A percentile compares a stretch with the other conserved stretches of the same genome.
Evolutionary conservation across 2,329 filamentous ascomycete genomes (phyloP).

Genomic region (Fusarium irregulare): DNA sequence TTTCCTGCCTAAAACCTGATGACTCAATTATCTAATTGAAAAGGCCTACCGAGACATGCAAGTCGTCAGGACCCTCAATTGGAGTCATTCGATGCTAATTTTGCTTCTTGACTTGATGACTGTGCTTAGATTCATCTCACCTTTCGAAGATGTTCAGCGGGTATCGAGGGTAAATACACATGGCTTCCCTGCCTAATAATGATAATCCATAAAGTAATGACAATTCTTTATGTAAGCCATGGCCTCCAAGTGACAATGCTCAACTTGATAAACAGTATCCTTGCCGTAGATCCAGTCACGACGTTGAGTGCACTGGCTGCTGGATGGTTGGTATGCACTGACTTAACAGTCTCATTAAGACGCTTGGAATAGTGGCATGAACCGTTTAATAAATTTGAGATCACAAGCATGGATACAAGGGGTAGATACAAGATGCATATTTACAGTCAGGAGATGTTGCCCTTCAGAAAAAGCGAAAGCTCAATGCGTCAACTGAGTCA

Average conservation of each 20-base stretch:
- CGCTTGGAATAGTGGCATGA: neutral
- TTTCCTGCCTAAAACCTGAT: constrained; percentile 1
- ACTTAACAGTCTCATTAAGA: neutral
- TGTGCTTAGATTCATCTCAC: neutral
- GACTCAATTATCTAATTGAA: neutral
- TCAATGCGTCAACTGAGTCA: constrained; percentile 56
- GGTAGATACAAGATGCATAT: neutral
- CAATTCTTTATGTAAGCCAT: constrained; percentile 4
- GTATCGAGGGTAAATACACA: neutral
- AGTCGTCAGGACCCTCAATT: neutral
- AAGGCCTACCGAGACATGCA: neutral
- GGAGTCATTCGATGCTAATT: neutral
- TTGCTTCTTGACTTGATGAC: neutral
- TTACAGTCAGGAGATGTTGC: constrained; percentile 50
- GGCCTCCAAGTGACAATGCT: neutral
- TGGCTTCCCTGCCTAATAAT: neutral
- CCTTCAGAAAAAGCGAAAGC: constrained; percentile 62
- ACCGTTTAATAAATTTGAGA: neutral
- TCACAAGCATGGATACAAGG: neutral
- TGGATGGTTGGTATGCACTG: neutral
- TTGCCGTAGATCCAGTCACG: neutral
- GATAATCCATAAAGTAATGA: constrained; percentile 4
- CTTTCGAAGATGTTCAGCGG: neutral
- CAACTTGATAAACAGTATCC: constrained; percentile 5
- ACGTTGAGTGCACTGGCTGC: neutral